A percentile compares a stretch with the other conserved stretches of the same genome.
These are phyloP conservation scores for Eutrema heterophyllum DNA, from an alignment of 345 rosid species.

Conservation along the genomic window DNA sequence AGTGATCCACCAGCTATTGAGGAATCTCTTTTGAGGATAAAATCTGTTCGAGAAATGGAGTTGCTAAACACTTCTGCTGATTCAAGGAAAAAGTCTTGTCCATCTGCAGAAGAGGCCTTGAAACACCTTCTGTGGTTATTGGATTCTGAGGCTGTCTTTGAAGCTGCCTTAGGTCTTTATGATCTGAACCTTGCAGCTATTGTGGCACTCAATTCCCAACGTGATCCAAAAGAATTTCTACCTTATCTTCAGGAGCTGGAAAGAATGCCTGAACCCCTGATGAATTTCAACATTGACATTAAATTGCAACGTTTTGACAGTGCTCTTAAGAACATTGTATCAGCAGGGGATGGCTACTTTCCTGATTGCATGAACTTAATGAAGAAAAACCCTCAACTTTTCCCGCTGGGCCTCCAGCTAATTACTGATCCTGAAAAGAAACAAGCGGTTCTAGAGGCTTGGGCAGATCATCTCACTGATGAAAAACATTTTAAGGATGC, in stretches of 20 bases:
- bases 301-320: slow-evolving; percentile 70
- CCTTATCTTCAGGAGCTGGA: slow-evolving; percentile 90
- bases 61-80: slow-evolving; percentile 57
- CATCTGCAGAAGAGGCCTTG: slow-evolving; percentile 93
- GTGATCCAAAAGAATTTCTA: slow-evolving; percentile 96
- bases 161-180: slow-evolving; percentile 93
- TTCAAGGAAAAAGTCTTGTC: slow-evolving; percentile 47
- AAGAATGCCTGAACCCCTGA: slow-evolving; percentile 55
- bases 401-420: slow-evolving; percentile 72
- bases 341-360: slow-evolving; percentile 69
- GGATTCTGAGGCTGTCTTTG: slow-evolving; percentile 87
- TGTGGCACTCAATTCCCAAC: slow-evolving; percentile 92
- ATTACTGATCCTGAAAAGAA: slow-evolving; percentile 57
- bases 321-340: slow-evolving; percentile 81
- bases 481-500: slow-evolving; percentile 84
- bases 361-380: slow-evolving; percentile 70
- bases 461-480: slow-evolving; percentile 83
- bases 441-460: slow-evolving; percentile 71
- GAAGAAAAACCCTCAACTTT: slow-evolving; percentile 75
- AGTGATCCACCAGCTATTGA: slow-evolving; percentile 89
- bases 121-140: slow-evolving; percentile 95
- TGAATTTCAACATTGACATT: slow-evolving; percentile 84
- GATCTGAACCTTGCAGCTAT: slow-evolving; percentile 97
- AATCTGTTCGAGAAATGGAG: slow-evolving; percentile 83
- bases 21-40: slow-evolving; percentile 84